Evolutionary conservation across 306 rosid species (phyloP), one percentile per base, ranked within the genome.

Genomic region (Dalbergia oliveri): DNA sequence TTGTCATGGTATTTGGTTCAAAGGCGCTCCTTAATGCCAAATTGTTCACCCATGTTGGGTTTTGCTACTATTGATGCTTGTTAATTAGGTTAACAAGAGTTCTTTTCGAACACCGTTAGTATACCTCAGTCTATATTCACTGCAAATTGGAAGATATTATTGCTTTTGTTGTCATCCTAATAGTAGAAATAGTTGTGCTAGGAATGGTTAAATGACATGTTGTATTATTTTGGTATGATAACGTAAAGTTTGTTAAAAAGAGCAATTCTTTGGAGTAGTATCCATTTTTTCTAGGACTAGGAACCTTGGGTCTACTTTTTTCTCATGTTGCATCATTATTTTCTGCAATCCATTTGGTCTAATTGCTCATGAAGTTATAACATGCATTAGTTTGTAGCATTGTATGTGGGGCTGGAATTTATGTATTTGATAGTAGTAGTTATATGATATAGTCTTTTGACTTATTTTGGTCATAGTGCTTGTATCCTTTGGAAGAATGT

Each of bases 311-410:
- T 39, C 31, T 58, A 5, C 8, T 75, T 15, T 79, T 45, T 69
- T n/a, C 23, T n/a, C 5, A 13, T 35, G 8, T 37, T 63, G 44
- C 43, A 63, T 51, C 58, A 69, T 43, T 76, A 69, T 47, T 49
- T 61, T 79, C 51, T 73, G 67, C 78, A 12, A 43, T 69, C 45
- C 74, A 51, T 76, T 11, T 50, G 59, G 72, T 69, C 66, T 82
- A 69, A n/a, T 61, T 54, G 13, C 11, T 67, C 72, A 21, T 21
- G 23, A 21, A 21, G 23, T 1, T 21, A 21, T 21, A 21, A 21
- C 1, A 21, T 21, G 23, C 23, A 21, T 21, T 21, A 21, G 23
- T 21, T 21, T 21, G 23, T 21, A 21, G 23, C 23, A 21, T 21
- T 21, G 23, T 21, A 21, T 21, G 23, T 21, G 23, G 23, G 23